Base-by-base conservation (phyloP, 2,329 filamentous ascomycete genomes). In the Diaporthe eres region DNA sequence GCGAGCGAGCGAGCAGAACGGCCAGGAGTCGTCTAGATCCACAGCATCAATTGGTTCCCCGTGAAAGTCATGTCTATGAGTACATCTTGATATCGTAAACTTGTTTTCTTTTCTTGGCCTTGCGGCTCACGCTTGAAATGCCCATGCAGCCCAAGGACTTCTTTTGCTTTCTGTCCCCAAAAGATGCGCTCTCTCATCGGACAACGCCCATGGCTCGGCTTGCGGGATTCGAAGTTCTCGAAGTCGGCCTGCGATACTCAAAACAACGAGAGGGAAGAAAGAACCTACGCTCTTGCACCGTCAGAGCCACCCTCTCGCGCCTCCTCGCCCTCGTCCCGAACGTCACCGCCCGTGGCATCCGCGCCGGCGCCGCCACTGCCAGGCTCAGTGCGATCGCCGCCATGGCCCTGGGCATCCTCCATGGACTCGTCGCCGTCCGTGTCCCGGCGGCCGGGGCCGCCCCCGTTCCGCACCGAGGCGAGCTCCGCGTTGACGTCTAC, bases 221-320 rank as follows among this genome's bases (percentile, higher is more conserved):
- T 25, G 65, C 15, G 34, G 34, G 7, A 68, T 28, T 31, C 47
- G 47, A 15, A 37, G 15, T 1, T 22, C 65, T 22, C 17, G 65
- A 53, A 25, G 28, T 5, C 31, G 47, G 22, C 22, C 34, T 25
- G 47, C n/a, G 65, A n/a, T 72, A 19, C 39, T 57, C 51, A 63
- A 63, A 51, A 57, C 49, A 39, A 60, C n/a, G 22, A 39, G 79
- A 79, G 80, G 78, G 79, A 78, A 81, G 77, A 84, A 86, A 83
- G 85, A 84, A 99, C 97, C 96, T 98, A 99, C 97, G 96, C 97
- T 98, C 97, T 92, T 87, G 95, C 97, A 82, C 97, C 97, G 86
- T 98, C 97, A 80, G 95, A 95, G 83, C 97, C 97, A 77, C 96
- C 97, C 85, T 98, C 95, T 87, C 97, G 91, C 78, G 96, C 92